Evolutionary conservation across 169 alveolate species (phyloP).

Genomic region (Plasmodium knowlesi): DNA sequence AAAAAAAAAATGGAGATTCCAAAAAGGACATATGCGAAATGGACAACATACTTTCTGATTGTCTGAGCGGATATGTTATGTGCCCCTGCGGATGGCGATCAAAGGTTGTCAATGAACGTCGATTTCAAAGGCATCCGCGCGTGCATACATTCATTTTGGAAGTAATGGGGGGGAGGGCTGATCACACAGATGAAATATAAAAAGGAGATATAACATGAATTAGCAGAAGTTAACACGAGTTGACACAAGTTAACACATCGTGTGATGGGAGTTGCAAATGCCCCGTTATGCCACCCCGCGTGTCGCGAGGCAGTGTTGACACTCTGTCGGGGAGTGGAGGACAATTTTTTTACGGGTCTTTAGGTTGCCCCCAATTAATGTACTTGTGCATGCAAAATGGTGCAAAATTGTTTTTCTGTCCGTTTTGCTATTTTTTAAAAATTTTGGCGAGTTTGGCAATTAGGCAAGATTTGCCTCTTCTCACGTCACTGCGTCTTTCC

Average conservation of each 20-base stretch:
- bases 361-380: not conserved
- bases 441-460: not conserved
- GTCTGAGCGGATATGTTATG: not conserved
- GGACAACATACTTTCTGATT: not conserved
- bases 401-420: slow-evolving; percentile 16
- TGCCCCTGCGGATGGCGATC: not conserved
- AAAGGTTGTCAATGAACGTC: not conserved
- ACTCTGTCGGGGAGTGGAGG: not conserved
- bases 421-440: no score
- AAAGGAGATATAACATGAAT: not conserved
- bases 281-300: not conserved
- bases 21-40: not conserved
- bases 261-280: not conserved
- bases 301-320: not conserved
- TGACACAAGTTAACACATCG: not conserved
- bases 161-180: not conserved
- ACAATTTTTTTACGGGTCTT: not conserved
- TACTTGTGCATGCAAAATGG: slow-evolving; percentile 50
- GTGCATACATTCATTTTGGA: not conserved
- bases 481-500: not conserved
- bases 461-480: not conserved
- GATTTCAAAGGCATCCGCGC: not conserved
- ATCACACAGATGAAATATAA: not conserved
- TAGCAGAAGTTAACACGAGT: not conserved
- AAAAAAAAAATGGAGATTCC: no score